A percentile compares a stretch with the other conserved stretches of the same genome.
Conservation (phyloP, 768 basidiomycete species). For the Symmetrospora coprosmae region DNA sequence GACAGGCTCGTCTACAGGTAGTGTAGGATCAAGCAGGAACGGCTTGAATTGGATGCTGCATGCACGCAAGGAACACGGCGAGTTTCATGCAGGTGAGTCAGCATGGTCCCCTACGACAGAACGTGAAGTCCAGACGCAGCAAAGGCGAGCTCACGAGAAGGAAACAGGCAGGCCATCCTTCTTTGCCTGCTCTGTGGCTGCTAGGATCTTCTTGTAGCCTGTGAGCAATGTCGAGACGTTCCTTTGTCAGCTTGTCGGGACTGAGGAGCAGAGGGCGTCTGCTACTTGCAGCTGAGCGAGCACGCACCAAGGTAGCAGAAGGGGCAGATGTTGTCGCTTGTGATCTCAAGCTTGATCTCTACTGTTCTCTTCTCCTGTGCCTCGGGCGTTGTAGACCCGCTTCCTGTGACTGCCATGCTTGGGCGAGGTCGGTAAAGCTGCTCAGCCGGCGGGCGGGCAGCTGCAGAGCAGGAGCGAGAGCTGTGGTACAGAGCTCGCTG, state of each 20-base stretch:
- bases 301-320: constrained; percentile 22
- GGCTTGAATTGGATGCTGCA: constrained; percentile 25
- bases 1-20: constrained; percentile 18
- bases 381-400: background rate
- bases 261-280: no score
- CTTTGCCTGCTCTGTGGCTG: constrained; percentile 22
- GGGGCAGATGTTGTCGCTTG: constrained; percentile 16
- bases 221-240: background rate
- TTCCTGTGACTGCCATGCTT: background rate
- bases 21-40: constrained; percentile 32
- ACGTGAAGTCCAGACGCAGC: no score
- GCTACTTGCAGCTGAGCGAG: no score
- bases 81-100: no score
- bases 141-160: constrained; percentile 24
- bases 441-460: no score
- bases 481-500: no score
- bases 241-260: no score
- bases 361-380: background rate
- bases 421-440: background rate
- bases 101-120: no score
- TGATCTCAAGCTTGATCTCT: constrained; percentile 10
- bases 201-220: constrained; percentile 25
- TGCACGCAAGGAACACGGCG: background rate
- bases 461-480: no score
- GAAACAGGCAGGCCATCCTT: constrained; percentile 20